A percentile compares a stretch with the other conserved stretches of the same genome.
phyloP scores from a whole-genome alignment of 805 yeast species.

The Brettanomyces sp. region DNA sequence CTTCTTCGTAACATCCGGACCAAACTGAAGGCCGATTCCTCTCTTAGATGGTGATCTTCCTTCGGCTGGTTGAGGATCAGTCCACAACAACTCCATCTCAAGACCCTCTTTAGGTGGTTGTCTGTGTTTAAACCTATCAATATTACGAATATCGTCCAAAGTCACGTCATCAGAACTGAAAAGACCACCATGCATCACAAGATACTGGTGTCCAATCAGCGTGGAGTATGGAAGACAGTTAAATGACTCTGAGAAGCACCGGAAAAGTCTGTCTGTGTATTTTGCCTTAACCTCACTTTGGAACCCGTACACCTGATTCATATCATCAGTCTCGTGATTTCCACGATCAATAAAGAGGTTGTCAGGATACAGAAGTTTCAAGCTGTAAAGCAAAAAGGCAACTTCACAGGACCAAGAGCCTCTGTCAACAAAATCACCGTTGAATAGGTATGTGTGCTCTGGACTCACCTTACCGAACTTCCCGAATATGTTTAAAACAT shows the following conservation, averaged over 20 bases:
- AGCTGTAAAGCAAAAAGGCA: conserved; percentile 66
- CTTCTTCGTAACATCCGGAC: conserved; percentile 82
- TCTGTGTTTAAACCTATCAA: conserved; percentile 53
- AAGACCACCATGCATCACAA: conserved; percentile 94
- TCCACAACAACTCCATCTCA: conserved; percentile 96
- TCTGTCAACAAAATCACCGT: conserved; percentile 96
- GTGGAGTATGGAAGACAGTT: conserved; percentile 81
- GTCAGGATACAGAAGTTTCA: conserved; percentile 69
- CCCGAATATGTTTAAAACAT: conserved; percentile 70
- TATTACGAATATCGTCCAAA: conserved; percentile 61
- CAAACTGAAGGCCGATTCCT: conserved; percentile 94
- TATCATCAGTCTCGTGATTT: conserved; percentile 92
- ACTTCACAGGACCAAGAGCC: conserved; percentile 99
- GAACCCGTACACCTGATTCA: conserved; percentile 95
- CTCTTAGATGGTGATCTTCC: conserved; percentile 88
- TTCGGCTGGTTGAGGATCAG: conserved; percentile 75
- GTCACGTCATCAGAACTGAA: conserved; percentile 69
- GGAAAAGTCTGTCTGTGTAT: conserved; percentile 71
- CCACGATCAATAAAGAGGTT: conserved; percentile 79
- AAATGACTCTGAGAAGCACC: conserved; percentile 79
- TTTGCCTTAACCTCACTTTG: conserved; percentile 92
- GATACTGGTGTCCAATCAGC: conserved; percentile 64
- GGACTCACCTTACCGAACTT: conserved; percentile 62
- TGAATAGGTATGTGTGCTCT: conserved; percentile 72
- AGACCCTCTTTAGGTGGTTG: conserved; percentile 90